phyloP scores from a whole-genome alignment of 768 basidiomycete species.

The Kwoniella bestiolae region DNA sequence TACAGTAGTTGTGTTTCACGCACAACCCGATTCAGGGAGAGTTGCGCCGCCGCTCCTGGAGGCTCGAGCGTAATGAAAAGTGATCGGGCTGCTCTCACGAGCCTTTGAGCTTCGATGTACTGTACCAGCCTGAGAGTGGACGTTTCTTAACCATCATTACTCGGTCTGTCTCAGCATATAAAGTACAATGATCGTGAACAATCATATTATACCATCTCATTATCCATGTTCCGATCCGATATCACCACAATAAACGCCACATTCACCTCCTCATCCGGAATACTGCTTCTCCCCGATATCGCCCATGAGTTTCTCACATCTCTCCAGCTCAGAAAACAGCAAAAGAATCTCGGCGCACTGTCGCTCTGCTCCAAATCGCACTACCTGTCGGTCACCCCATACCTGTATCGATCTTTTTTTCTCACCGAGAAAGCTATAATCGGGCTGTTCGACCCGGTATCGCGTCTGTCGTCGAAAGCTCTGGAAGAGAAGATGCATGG shows the following conservation, averaged over 20 bases:
- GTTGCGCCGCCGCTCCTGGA: too few relatives aligned
- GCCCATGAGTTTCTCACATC: background rate
- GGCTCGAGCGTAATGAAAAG: background rate
- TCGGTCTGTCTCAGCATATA: too few relatives aligned
- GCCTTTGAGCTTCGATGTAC: background rate
- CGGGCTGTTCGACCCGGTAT: too few relatives aligned
- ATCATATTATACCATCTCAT: background rate
- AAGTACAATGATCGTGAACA: background rate
- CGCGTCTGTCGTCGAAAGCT: too few relatives aligned
- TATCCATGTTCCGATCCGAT: too few relatives aligned
- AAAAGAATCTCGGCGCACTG: background rate
- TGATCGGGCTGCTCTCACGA: background rate
- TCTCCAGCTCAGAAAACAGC: background rate
- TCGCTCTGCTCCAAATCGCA: too few relatives aligned
- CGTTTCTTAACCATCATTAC: background rate
- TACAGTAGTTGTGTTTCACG: background rate
- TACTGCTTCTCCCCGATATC: background rate
- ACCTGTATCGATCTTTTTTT: background rate
- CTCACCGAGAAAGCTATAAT: too few relatives aligned
- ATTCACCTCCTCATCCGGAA: background rate
- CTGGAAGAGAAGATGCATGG: too few relatives aligned
- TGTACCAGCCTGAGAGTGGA: too few relatives aligned
- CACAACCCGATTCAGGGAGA: background rate
- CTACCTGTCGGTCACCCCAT: background rate
- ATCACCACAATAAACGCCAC: background rate